Base-by-base conservation (phyloP, 176 grass and related monocot genomes). In the Paspalum notatum region DNA sequence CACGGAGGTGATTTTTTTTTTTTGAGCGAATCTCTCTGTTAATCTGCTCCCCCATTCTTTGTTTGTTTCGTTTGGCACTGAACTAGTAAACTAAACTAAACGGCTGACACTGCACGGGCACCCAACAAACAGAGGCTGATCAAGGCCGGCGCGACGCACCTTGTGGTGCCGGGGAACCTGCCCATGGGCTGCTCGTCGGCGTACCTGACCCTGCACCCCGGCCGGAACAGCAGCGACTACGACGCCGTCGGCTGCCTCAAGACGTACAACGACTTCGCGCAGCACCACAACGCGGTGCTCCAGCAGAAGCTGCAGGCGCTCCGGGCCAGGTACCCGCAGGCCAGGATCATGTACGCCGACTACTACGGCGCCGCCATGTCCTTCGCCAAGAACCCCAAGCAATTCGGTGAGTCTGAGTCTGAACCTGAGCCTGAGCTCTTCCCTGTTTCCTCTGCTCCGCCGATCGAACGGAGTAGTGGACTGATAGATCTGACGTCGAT, bases 131-230 rank as follows among this genome's bases (percentile, higher is more conserved):
- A 97, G 94, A 91, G 86, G 53, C 32, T 97, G 66, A 94, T 97
- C 75, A 85, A 66, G 20, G 80, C 75, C 51, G 94, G 94, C 15
- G 94, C 91, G 59, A 80, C 50, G 76, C 84, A 94, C 81, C 90
- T 97, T 82, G 81, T 97, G 81, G 94, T 97, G 68, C 94, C 94
- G 13, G 94, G 89, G 56, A 91, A 91, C 83, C 84, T 97, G 26
- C 94, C 94, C 8, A 88, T 94, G 5, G 94, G 94, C 40, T 97
- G 94, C 87, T 97, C 91, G 57, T 84, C 91, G 58, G 84, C 87
- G 80, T 97, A 97, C 86, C 84, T 97, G 70, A 93, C 89, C 25
- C 21, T 91, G 39, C 92, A 89, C 81, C 62, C 83, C 2, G 85
- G 86, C 82, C 32, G 56, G 49, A 85, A 76, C 66, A 71, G 78